phyloP scores from a whole-genome alignment of 176 grass and related monocot genomes.

The Sorghum bicolor region DNA sequence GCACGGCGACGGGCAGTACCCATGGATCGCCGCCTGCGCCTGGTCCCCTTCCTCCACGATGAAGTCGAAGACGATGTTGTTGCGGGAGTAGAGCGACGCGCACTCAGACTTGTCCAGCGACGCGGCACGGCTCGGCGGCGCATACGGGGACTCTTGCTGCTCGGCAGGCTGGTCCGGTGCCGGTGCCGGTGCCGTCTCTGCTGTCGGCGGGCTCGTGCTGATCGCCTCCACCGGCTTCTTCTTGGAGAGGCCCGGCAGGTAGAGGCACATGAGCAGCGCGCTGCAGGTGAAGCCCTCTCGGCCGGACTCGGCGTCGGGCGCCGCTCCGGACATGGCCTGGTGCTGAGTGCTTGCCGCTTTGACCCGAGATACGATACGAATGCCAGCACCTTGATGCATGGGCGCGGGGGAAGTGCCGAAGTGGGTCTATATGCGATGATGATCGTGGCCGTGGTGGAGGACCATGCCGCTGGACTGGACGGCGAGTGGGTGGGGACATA shows the following conservation, averaged over 20 bases:
- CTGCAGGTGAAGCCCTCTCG: slow-evolving; percentile 32
- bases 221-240: slow-evolving; percentile 27
- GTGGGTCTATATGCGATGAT: neutral
- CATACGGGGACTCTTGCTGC: neutral
- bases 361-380: neutral
- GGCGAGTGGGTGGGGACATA: neutral
- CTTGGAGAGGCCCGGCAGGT: slow-evolving; percentile 31
- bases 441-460: slow-evolving; percentile 24
- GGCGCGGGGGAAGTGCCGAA: no score
- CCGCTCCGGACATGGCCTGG: slow-evolving; percentile 22
- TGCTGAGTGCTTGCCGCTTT: slow-evolving; percentile 1
- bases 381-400: neutral
- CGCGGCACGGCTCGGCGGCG: neutral
- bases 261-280: slow-evolving; percentile 44
- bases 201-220: neutral
- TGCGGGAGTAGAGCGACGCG: slow-evolving; percentile 41
- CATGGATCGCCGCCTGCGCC: neutral
- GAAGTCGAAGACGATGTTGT: slow-evolving; percentile 47
- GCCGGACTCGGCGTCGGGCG: slow-evolving; percentile 14
- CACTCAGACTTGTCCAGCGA: slow-evolving; percentile 30
- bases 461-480: slow-evolving; percentile 8
- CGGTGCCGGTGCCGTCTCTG: neutral
- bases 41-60: neutral
- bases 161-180: neutral
- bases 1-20: slow-evolving; percentile 50